Percentiles rank a stretch among this genome's conserved stretches.
Conservation (phyloP, 176 grass and related monocot genomes). For the Musa schizocarpa region DNA sequence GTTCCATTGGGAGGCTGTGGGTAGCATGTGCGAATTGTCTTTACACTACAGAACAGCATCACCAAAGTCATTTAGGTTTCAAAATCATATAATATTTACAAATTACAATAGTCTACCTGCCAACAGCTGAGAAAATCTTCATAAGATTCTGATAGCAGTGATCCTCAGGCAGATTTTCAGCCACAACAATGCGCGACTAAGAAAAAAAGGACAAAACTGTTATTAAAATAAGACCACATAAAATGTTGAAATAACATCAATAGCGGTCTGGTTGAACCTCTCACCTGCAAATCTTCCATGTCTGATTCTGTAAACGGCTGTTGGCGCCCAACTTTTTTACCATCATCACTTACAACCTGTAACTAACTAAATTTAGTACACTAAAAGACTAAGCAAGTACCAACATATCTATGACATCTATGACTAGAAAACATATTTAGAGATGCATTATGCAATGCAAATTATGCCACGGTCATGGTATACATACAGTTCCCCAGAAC, state of each 20-base stretch:
- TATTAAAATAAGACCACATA: constrained; percentile 5
- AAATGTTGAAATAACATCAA: constrained; percentile 8
- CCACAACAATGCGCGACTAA: constrained; percentile 90
- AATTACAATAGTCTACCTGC: constrained; percentile 44
- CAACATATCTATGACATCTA: background rate
- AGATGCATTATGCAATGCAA: background rate
- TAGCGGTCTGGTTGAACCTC: background rate
- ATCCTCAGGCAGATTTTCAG: constrained; percentile 97
- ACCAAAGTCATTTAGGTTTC: constrained; percentile 4
- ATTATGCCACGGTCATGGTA: background rate
- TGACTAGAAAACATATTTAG: background rate
- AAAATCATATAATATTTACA: background rate
- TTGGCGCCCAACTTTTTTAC: constrained; percentile 70
- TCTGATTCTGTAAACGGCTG: constrained; percentile 78
- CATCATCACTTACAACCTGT: constrained; percentile 89
- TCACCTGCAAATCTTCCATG: constrained; percentile 89
- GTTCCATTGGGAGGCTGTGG: constrained; percentile 80
- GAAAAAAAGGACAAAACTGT: constrained; percentile 7
- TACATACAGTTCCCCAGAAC: constrained; percentile 1
- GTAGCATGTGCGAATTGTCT: constrained; percentile 95
- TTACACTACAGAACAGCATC: constrained; percentile 56
- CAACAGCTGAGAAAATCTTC: constrained; percentile 90
- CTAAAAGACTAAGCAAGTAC: constrained; percentile 13
- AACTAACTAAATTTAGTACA: constrained; percentile 9
- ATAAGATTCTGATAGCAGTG: constrained; percentile 98